A percentile compares a stretch with the other conserved stretches of the same genome.
Conservation (phyloP, 768 basidiomycete genomes). For the Psilocybe sp. region DNA sequence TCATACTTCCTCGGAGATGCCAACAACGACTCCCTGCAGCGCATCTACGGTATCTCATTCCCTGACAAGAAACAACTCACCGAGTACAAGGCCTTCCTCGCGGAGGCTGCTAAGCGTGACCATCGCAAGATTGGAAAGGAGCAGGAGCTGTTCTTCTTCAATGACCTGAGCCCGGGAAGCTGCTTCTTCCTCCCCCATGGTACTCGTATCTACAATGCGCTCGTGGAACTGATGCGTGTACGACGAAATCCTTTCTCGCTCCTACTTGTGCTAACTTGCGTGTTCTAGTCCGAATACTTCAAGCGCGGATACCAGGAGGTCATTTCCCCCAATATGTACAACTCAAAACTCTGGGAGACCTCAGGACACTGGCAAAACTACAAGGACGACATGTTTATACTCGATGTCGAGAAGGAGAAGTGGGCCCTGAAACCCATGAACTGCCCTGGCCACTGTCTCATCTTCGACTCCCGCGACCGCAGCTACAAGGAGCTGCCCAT, state of each 20-base stretch:
- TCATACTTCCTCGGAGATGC: constrained; percentile 97
- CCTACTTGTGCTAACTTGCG: background rate
- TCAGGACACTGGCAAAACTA: constrained; percentile 99
- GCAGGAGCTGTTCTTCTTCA: constrained; percentile 99
- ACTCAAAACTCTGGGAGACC: constrained; percentile 95
- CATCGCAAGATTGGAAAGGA: constrained; percentile 97
- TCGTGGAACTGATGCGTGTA: constrained; percentile 88
- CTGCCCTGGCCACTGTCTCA: constrained; percentile 94
- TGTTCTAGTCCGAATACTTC: constrained; percentile 76
- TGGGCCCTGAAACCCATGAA: constrained; percentile 99
- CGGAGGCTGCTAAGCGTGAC: constrained; percentile 96
- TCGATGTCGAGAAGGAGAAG: constrained; percentile 93
- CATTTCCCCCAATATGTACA: constrained; percentile 97
- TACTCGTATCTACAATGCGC: constrained; percentile 92
- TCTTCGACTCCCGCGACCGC: constrained; percentile 93
- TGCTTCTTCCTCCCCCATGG: constrained; percentile 98
- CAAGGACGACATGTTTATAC: constrained; percentile 94
- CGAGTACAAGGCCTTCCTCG: constrained; percentile 95
- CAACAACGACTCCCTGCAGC: constrained; percentile 90
- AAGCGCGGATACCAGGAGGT: constrained; percentile 98
- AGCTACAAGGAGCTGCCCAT: constrained; percentile 95
- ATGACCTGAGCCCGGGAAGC: constrained; percentile 92
- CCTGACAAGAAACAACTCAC: constrained; percentile 94
- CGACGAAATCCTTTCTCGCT: constrained; percentile 25
- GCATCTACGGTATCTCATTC: constrained; percentile 98